Conservation (phyloP, 495 filamentous ascomycete species). For the Penicillium arizonense region DNA sequence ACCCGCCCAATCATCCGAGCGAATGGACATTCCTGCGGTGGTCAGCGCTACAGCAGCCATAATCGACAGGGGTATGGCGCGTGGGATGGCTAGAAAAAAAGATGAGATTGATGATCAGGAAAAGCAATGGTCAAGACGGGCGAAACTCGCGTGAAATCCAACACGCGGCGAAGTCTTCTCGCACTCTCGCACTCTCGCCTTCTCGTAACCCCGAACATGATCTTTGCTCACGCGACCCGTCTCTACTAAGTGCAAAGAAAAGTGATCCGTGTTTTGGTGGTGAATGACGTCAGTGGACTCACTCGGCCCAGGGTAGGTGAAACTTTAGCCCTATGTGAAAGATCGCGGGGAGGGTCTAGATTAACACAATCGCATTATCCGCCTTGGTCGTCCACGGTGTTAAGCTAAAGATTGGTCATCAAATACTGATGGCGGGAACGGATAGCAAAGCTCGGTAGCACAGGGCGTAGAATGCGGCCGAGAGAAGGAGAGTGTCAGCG, state of each 20-base stretch:
- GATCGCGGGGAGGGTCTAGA: constrained; percentile 6
- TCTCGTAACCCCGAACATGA: constrained; percentile 2
- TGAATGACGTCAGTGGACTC: constrained; percentile 6
- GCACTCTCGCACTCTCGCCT: neutral
- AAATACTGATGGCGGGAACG: too few species aligned
- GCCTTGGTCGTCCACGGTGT: too few species aligned
- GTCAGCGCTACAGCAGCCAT: neutral
- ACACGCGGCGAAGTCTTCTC: neutral
- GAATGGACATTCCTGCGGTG: neutral
- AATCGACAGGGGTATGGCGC: neutral
- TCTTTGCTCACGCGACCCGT: neutral
- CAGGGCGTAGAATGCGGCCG: too few species aligned
- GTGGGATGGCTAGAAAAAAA: neutral
- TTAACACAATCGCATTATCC: neutral
- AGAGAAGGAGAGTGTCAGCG: too few species aligned
- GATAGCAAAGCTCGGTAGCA: too few species aligned
- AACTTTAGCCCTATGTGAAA: constrained; percentile 1
- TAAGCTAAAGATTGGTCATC: too few species aligned
- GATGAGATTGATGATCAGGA: neutral
- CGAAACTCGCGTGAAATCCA: neutral
- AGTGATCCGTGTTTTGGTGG: neutral
- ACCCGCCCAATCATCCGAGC: neutral
- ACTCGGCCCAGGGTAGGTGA: constrained; percentile 7
- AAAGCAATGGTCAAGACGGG: constrained; percentile 5
- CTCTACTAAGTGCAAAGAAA: neutral